These are phyloP conservation scores for Penicillium nordicum DNA, from an alignment of 2,329 filamentous ascomycete species.

Conservation along the genomic window DNA sequence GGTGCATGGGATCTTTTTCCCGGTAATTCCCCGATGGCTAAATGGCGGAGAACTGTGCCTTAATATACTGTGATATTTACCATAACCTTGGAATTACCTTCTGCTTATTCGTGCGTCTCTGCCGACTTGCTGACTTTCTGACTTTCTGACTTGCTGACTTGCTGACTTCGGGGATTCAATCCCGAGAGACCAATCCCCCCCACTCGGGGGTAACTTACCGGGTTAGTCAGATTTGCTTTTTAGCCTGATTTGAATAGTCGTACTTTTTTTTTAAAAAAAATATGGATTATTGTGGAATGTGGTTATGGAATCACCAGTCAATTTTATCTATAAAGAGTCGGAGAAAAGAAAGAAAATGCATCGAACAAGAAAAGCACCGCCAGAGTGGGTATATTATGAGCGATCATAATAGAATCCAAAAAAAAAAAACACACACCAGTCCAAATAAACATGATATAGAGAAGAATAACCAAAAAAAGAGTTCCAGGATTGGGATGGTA, in stretches of 20 bases:
- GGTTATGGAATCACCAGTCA: neutral
- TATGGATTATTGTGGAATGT: neutral
- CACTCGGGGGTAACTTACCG: neutral
- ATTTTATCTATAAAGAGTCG: neutral
- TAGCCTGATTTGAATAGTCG: neutral
- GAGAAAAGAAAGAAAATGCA: neutral
- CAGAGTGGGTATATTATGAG: constrained; percentile 5
- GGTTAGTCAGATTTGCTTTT: neutral
- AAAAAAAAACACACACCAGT: neutral
- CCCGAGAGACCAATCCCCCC: neutral
- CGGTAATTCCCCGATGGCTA: constrained; percentile 2
- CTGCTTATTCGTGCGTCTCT: neutral
- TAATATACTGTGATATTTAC: neutral
- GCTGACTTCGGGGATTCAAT: neutral
- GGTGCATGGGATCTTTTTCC: constrained; percentile 2
- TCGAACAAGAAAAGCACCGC: neutral
- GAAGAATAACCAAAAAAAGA: neutral
- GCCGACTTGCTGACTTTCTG: neutral
- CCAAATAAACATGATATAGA: neutral
- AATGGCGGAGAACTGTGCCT: neutral
- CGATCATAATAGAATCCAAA: constrained; percentile 1
- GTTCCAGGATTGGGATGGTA: neutral
- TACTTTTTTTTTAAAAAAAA: neutral
- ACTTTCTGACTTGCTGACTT: neutral
- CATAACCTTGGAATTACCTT: neutral